Evolutionary conservation across 139 green algal species (phyloP).

Genomic region (Chlorella vulgaris): DNA sequence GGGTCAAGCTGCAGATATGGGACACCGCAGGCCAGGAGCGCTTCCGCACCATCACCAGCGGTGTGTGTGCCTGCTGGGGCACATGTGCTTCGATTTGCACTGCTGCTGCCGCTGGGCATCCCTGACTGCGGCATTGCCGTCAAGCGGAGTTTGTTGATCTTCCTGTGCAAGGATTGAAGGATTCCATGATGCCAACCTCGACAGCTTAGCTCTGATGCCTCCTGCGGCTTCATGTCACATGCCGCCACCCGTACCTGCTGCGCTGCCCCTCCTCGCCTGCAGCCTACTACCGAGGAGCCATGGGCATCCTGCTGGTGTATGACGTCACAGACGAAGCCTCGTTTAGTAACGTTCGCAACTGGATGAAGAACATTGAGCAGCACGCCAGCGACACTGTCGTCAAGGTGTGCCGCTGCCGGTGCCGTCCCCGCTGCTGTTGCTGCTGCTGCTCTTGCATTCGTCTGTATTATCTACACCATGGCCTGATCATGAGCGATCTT

Average conservation of each 20-base stretch:
- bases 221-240: background rate
- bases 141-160: background rate
- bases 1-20: constrained; percentile 99
- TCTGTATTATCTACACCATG: too few relatives aligned
- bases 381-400: constrained; percentile 95
- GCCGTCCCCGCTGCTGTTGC: background rate
- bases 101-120: background rate
- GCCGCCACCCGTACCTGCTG: background rate
- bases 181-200: background rate
- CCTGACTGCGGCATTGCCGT: too few relatives aligned
- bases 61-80: constrained; percentile 42
- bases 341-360: constrained; percentile 98
- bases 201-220: background rate
- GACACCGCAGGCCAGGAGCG: constrained; percentile 98
- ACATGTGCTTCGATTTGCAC: background rate
- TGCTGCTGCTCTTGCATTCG: background rate
- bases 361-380: constrained; percentile 99
- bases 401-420: constrained; percentile 66
- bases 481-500: too few relatives aligned
- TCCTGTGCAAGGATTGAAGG: background rate
- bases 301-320: constrained; percentile 98
- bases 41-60: constrained; percentile 97
- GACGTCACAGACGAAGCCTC: constrained; percentile 94
- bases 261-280: constrained; percentile 14
- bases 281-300: constrained; percentile 97